phyloP scores from a whole-genome alignment of 352 stramenopile genomes.

The Phytopythium mirpurense region DNA sequence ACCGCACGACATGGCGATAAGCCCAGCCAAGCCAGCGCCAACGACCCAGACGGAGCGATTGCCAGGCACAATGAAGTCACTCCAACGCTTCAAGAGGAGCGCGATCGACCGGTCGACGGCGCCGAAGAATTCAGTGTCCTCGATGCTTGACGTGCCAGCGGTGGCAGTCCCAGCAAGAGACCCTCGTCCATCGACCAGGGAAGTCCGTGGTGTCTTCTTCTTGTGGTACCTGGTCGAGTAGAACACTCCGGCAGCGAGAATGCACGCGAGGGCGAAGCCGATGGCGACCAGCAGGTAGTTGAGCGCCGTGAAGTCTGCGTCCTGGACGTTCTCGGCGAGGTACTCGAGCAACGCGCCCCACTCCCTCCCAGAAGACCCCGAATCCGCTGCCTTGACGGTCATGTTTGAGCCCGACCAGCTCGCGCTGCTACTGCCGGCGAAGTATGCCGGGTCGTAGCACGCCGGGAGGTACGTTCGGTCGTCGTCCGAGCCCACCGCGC shows the following conservation, averaged over 20 bases:
- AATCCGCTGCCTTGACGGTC: slow-evolving; percentile 1
- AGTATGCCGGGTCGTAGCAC: slow-evolving; percentile 27
- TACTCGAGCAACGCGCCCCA: slow-evolving; percentile 33
- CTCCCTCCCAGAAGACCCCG: slow-evolving; percentile 14
- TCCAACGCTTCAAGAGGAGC: slow-evolving; percentile 31
- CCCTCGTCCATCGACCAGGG: slow-evolving; percentile 12
- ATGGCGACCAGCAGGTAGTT: slow-evolving; percentile 56
- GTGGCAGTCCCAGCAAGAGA: slow-evolving; percentile 6
- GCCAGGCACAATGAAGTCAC: slow-evolving; percentile 23
- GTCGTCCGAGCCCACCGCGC: slow-evolving; percentile 28
- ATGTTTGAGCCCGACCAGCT: slow-evolving; percentile 5
- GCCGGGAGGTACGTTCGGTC: slow-evolving; percentile 28
- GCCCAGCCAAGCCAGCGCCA: slow-evolving; percentile 13
- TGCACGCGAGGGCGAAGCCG: slow-evolving; percentile 29
- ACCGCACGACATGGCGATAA: slow-evolving; percentile 14
- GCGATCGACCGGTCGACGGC: slow-evolving; percentile 23
- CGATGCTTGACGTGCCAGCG: neutral
- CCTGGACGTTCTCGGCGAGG: slow-evolving; percentile 32
- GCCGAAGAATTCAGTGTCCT: slow-evolving; percentile 18
- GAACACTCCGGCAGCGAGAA: slow-evolving; percentile 39
- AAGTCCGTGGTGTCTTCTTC: slow-evolving; percentile 18
- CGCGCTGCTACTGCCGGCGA: slow-evolving; percentile 5
- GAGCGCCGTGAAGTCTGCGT: slow-evolving; percentile 33
- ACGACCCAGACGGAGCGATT: slow-evolving; percentile 22
- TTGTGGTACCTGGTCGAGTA: slow-evolving; percentile 31